Percentiles rank a stretch among this genome's conserved stretches.
Conservation (phyloP, 306 rosid species). For the Benincasa hispida region DNA sequence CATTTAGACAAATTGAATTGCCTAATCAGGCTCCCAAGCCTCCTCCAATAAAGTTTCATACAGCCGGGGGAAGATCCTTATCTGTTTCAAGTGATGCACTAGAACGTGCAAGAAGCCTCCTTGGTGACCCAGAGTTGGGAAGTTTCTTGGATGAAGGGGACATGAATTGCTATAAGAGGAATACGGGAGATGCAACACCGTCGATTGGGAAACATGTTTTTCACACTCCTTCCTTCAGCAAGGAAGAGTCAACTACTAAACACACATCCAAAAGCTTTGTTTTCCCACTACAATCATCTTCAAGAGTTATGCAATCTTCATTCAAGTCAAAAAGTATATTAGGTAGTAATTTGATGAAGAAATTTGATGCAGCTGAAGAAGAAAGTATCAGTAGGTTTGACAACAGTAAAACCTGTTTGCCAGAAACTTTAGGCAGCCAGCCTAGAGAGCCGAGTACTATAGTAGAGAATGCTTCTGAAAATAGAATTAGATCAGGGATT, state of each 20-base stretch:
- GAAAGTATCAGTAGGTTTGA: constrained; percentile 21
- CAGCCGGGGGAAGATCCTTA: constrained; percentile 83
- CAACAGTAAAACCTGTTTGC: constrained; percentile 19
- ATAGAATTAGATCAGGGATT: constrained; percentile 21
- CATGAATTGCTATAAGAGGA: constrained; percentile 13
- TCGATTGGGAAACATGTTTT: constrained; percentile 18
- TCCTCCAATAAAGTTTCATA: constrained; percentile 52
- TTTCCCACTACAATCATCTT: constrained; percentile 27
- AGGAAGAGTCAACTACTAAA: constrained; percentile 12
- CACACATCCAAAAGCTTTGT: constrained; percentile 23
- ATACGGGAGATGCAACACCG: not conserved
- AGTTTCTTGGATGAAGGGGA: constrained; percentile 40
- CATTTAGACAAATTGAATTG: constrained; percentile 11
- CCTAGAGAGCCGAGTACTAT: constrained; percentile 8
- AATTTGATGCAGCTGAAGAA: constrained; percentile 53
- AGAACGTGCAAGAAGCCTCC: constrained; percentile 74
- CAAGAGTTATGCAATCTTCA: constrained; percentile 22
- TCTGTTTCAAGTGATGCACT: constrained; percentile 68
- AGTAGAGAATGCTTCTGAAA: constrained; percentile 15
- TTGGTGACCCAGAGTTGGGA: constrained; percentile 78
- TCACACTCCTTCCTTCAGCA: constrained; percentile 20
- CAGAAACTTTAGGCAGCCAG: constrained; percentile 16
- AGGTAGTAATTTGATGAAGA: constrained; percentile 49
- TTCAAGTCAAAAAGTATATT: constrained; percentile 21
- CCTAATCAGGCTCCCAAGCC: constrained; percentile 18